A percentile compares a stretch with the other conserved stretches of the same genome.
phyloP scores from a whole-genome alignment of 495 filamentous ascomycete genomes.

The Pyronema domesticum region DNA sequence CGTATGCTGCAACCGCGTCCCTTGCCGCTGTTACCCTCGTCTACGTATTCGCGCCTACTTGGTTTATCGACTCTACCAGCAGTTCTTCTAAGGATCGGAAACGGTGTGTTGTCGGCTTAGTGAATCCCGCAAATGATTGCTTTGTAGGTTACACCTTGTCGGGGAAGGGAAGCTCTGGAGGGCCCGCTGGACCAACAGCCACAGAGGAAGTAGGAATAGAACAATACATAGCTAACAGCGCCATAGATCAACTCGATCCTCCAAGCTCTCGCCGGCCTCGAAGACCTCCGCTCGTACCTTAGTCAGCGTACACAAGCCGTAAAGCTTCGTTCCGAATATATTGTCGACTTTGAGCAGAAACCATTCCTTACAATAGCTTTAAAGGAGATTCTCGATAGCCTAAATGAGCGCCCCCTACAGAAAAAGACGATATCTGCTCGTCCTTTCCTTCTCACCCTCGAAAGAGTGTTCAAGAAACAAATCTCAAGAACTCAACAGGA shows the following conservation, averaged over 20 bases:
- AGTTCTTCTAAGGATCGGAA: constrained; percentile 46
- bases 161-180: neutral
- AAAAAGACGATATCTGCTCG: constrained; percentile 71
- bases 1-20: constrained; percentile 84
- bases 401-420: constrained; percentile 85
- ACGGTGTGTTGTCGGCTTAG: constrained; percentile 74
- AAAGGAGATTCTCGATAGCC: constrained; percentile 76
- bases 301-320: constrained; percentile 16
- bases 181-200: neutral
- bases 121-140: constrained; percentile 91
- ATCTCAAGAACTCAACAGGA: constrained; percentile 94
- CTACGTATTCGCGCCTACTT: constrained; percentile 93
- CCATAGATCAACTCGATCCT: constrained; percentile 73
- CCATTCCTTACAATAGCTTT: constrained; percentile 58
- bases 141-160: constrained; percentile 33
- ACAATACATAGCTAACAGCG: constrained; percentile 2
- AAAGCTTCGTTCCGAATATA: constrained; percentile 10
- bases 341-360: constrained; percentile 11
- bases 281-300: constrained; percentile 73
- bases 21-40: constrained; percentile 90
- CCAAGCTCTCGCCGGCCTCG: constrained; percentile 87
- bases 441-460: constrained; percentile 59
- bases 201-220: neutral
- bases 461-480: constrained; percentile 68
- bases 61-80: constrained; percentile 61